phyloP scores from a whole-genome alignment of 2,329 filamentous ascomycete species.

The Colletotrichum incanum region DNA sequence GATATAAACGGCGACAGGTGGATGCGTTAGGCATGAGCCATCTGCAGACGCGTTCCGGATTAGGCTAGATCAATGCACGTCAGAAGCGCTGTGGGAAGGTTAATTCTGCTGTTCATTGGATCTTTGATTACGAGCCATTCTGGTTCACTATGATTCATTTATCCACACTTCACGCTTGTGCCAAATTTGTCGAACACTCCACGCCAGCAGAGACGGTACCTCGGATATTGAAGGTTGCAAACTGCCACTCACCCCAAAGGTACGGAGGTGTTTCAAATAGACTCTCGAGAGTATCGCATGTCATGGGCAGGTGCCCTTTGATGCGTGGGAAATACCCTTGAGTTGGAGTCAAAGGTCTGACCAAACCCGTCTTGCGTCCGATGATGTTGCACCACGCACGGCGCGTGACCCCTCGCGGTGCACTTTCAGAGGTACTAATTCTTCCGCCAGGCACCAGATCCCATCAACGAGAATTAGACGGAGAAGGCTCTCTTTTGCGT shows the following conservation, averaged over 20 bases:
- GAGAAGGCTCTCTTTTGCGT: not conserved
- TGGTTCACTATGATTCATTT: constrained; percentile 8
- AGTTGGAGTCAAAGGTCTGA: not conserved
- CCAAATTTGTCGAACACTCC: not conserved
- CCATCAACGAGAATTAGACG: not conserved
- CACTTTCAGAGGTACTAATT: not conserved
- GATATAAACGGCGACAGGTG: not conserved
- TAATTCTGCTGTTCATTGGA: not conserved
- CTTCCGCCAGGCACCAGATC: constrained; percentile 5
- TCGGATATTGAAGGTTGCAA: not conserved
- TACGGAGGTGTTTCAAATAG: not conserved
- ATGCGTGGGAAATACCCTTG: not conserved
- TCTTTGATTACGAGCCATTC: not conserved
- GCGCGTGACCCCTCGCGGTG: not conserved
- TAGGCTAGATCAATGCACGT: not conserved
- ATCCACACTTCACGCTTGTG: too few species aligned
- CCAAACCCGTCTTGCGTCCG: not conserved
- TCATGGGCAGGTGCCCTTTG: not conserved
- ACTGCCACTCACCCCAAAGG: too few species aligned
- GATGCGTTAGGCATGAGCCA: not conserved
- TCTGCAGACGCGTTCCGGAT: not conserved
- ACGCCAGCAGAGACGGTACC: not conserved
- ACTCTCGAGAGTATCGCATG: not conserved
- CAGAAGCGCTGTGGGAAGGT: not conserved
- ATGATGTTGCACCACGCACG: too few species aligned